phyloP scores from a whole-genome alignment of 495 filamentous ascomycete genomes.

The Podospora tetraspora region DNA sequence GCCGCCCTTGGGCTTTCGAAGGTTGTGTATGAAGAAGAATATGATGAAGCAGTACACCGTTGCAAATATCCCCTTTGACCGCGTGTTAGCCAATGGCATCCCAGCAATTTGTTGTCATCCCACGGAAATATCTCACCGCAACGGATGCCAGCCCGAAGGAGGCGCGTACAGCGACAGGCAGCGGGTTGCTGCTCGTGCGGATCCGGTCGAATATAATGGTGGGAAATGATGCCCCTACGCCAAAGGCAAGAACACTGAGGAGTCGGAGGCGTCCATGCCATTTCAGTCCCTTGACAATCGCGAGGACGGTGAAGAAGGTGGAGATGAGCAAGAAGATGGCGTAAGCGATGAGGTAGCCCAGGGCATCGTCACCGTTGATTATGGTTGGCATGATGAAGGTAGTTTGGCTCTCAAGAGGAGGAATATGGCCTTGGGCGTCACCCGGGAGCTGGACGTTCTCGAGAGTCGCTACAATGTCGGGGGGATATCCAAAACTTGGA shows the following conservation, averaged over 20 bases:
- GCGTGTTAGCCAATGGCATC: background rate
- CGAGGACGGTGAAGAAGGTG: background rate
- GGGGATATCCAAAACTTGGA: background rate
- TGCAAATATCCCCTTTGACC: background rate
- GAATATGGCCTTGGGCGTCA: background rate
- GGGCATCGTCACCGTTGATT: background rate
- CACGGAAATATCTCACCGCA: background rate
- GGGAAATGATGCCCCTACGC: background rate
- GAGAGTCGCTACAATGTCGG: background rate
- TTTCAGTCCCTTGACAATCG: background rate
- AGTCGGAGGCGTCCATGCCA: background rate
- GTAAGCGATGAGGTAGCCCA: background rate
- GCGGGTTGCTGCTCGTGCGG: background rate
- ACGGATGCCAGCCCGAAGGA: background rate
- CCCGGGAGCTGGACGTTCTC: no score
- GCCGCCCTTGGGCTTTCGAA: background rate
- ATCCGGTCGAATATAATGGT: conserved; percentile 1
- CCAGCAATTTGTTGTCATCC: background rate
- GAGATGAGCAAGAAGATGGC: background rate
- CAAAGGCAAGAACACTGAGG: background rate
- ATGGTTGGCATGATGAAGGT: background rate
- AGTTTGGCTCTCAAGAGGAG: background rate
- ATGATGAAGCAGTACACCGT: background rate
- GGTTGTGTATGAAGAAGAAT: background rate
- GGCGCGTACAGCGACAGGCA: background rate